Evolutionary conservation across 2,329 filamentous ascomycete genomes (phyloP).

Genomic region (Cadophora sp.): DNA sequence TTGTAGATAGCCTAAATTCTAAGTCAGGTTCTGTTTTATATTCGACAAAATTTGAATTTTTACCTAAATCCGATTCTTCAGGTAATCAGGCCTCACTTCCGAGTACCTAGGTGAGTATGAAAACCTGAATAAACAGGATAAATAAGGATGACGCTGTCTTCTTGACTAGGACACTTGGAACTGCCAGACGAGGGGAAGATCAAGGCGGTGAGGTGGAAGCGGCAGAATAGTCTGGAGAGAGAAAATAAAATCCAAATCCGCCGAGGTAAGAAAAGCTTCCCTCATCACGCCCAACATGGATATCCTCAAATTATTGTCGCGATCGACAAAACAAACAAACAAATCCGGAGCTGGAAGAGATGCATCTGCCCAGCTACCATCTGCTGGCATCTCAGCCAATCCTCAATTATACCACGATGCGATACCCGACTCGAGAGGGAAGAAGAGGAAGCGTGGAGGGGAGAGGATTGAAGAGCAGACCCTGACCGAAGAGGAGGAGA

Average conservation of each 20-base stretch:
- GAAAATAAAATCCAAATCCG: not conserved
- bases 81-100: too few species aligned
- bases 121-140: not conserved
- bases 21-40: too few species aligned
- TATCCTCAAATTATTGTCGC: conserved; percentile 74
- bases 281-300: conserved; percentile 51
- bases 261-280: not conserved
- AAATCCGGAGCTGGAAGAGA: conserved; percentile 46
- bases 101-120: too few species aligned
- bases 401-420: conserved; percentile 74
- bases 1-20: too few species aligned
- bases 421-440: conserved; percentile 50
- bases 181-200: conserved; percentile 11
- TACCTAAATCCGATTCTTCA: too few species aligned
- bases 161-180: conserved; percentile 2
- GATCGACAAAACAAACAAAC: conserved; percentile 64
- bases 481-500: conserved; percentile 44
- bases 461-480: conserved; percentile 41
- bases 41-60: too few species aligned
- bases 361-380: conserved; percentile 60
- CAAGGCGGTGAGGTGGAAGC: conserved; percentile 7
- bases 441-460: conserved; percentile 63
- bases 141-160: not conserved
- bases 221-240: not conserved
- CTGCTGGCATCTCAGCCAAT: conserved; percentile 67